Conservation (phyloP, 768 basidiomycete genomes). For the Leccinum uliginosum region DNA sequence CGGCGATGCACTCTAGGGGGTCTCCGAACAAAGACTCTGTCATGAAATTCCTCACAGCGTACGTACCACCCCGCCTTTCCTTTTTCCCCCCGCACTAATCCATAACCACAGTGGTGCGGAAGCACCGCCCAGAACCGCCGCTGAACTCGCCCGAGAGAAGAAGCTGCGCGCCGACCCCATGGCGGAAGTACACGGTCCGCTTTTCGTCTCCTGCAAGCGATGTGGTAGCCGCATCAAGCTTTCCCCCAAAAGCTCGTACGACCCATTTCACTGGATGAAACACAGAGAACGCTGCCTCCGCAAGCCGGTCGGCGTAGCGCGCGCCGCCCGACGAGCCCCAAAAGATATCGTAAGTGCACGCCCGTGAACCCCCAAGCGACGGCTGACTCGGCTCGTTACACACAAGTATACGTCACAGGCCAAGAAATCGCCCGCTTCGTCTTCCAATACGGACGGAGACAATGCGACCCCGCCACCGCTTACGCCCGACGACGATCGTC, state of each 20-base stretch:
- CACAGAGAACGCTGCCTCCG: constrained; percentile 59
- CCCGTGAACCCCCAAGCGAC: not conserved
- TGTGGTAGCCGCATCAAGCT: constrained; percentile 60
- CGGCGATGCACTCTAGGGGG: constrained; percentile 23
- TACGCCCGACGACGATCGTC: constrained; percentile 34
- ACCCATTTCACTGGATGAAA: constrained; percentile 63
- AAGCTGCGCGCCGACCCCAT: constrained; percentile 50
- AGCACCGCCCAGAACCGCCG: constrained; percentile 33
- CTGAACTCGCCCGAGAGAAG: constrained; percentile 47
- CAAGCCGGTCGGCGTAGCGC: constrained; percentile 30
- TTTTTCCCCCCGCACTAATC: constrained; percentile 9
- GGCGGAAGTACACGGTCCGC: constrained; percentile 46
- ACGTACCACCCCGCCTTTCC: constrained; percentile 5
- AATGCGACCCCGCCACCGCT: constrained; percentile 32
- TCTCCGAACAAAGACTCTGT: constrained; percentile 16
- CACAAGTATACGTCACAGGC: constrained; percentile 17
- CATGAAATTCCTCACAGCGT: constrained; percentile 24
- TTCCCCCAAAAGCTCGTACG: constrained; percentile 61
- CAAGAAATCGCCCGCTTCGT: constrained; percentile 25
- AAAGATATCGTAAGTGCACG: constrained; percentile 23
- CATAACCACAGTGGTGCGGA: constrained; percentile 20
- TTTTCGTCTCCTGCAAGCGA: constrained; percentile 49
- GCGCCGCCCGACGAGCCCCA: constrained; percentile 10
- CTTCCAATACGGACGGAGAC: constrained; percentile 30
- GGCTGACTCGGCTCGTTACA: constrained; percentile 3